Base-by-base conservation (phyloP, 257 asterid species). In the Ligustrum vulgare region DNA sequence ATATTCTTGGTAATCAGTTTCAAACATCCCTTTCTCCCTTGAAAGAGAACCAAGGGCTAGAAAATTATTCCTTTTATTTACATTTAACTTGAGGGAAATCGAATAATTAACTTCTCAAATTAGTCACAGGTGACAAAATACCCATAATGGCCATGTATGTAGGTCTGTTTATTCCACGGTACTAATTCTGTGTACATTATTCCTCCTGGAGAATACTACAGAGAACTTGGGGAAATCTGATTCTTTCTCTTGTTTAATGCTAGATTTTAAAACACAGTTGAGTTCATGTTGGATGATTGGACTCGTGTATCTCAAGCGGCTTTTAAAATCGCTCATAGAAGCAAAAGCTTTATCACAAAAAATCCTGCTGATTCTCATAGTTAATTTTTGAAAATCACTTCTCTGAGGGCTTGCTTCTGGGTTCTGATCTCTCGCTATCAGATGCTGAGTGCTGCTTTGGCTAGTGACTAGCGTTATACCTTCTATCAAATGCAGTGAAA, bases 1-100 rank as follows among this genome's bases (percentile, higher is more conserved):
- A 94, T 94, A 74, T 94, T 85, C 89, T 81, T 94, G 98, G 98
- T 94, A 92, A 56, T 45, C 76, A 8, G 39, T 43, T 74, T 74
- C 62, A 16, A 70, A 35, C 49, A 1, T 36, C 9, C 12, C 33
- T 34, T 12, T 34, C 28, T 16, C 4, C 47, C 6, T 8, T 3
- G 34, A 22, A 28, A 2, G 3, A 36, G 63, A 18, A 23, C 15
- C 34, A 23, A 54, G 41, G 4, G 22, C 51, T 32, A 45, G 28
- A 22, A 62, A n/a, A 67, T 45, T 2, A 18, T 32, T 43, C 28
- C 5, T 20, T 13, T 35, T 77, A 10, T 36, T 65, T 80, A 32
- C 32, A 10, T 45, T 12, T 36, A 31, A 35, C 35, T 32, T 18
- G n/a, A 35, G 67, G 71, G 47, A 34, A 9, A 10, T n/a, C 8